Base-by-base conservation (phyloP, 2,329 filamentous ascomycete genomes). In the Chaetomiaceae sp. region DNA sequence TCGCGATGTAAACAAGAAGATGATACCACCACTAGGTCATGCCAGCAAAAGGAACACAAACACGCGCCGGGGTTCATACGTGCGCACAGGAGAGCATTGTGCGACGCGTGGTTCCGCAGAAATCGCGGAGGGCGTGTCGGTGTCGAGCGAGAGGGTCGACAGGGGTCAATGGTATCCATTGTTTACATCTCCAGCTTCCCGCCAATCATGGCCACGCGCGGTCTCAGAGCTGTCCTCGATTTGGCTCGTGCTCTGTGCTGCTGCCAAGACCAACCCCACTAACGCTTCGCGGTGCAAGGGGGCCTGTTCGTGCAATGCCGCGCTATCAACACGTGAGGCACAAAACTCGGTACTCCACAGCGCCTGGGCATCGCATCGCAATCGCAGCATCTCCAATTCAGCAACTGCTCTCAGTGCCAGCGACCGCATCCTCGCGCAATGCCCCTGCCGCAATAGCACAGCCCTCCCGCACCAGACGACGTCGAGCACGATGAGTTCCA, bases 401-500 rank as follows among this genome's bases (percentile, higher is more conserved):
- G n/a, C n/a, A n/a, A 36, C 45, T 33, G 43, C 35, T 17, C 20
- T 6, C 33, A 29, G 24, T 22, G 39, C 35, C 38, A 18, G 27
- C 35, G 32, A 41, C 38, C 19, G 27, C 22, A 26, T 36, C 22
- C 34, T 24, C 26, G 35, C 41, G 38, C 41, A 37, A 45, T 49
- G 45, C 43, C 34, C 40, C 44, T 47, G 32, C 38, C 24, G 38
- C 51, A 29, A 48, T 47, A 51, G 29, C 29, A 41, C 24, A 37
- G 10, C 20, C 18, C 15, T 10, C 9, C 27, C 8, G 3, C 26
- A 27, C 18, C n/a, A 19, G 14, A 12, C 17, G 20, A 26, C 18
- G 7, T 19, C 30, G 26, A 19, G 43, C 20, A 38, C 24, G 2
- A 52, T 57, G 56, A 62, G 64, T 45, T 59, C 60, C 44, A 68